Evolutionary conservation across 495 filamentous ascomycete species (phyloP).

Genomic region (Hypoxylon crocopeplum): DNA sequence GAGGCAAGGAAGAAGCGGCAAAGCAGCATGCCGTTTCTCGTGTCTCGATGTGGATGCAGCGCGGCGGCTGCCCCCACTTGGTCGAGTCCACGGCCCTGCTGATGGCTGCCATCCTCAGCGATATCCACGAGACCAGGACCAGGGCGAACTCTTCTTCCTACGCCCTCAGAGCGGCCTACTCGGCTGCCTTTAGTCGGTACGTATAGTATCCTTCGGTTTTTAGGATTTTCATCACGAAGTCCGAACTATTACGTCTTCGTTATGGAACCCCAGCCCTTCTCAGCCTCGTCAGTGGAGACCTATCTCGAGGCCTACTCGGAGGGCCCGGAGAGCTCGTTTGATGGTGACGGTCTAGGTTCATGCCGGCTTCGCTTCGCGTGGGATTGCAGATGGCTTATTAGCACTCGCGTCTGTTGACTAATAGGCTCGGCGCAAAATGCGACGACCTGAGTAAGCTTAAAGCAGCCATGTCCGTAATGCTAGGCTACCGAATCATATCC

Average conservation of each 20-base stretch:
- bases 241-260: constrained; percentile 10
- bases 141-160: constrained; percentile 43
- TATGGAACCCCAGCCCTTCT: not conserved
- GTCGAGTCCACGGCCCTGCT: constrained; percentile 83
- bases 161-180: constrained; percentile 54
- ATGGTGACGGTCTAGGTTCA: not conserved
- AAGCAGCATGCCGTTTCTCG: constrained; percentile 52
- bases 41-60: constrained; percentile 64
- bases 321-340: not conserved
- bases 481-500: not conserved
- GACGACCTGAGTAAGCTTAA: not conserved
- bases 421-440: not conserved
- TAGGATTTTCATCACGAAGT: too few relatives aligned
- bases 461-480: not conserved
- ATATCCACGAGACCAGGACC: constrained; percentile 58
- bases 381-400: not conserved
- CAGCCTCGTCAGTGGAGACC: constrained; percentile 10
- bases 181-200: constrained; percentile 57
- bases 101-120: constrained; percentile 73
- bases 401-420: constrained; percentile 1
- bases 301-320: not conserved
- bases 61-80: constrained; percentile 79
- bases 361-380: constrained; percentile 2
- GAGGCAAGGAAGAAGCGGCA: constrained; percentile 12
- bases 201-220: too few relatives aligned